phyloP scores from a whole-genome alignment of 331 rosid genomes.

The Prunus yedoensis region DNA sequence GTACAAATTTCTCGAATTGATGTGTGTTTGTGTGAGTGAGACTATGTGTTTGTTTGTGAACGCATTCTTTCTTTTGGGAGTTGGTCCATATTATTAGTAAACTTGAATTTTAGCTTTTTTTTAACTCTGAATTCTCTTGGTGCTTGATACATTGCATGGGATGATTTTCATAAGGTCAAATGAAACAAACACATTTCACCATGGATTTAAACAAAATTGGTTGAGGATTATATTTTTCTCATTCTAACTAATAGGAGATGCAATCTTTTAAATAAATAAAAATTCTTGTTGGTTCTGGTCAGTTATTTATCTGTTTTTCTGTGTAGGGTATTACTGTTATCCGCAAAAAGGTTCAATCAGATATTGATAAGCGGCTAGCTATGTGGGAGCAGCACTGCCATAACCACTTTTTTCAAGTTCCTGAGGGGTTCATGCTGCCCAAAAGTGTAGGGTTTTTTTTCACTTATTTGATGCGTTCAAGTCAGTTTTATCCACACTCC shows the following conservation, averaged over 20 bases:
- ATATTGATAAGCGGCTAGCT: conserved; percentile 53
- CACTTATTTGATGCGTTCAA: neutral
- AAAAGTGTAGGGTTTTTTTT: conserved; percentile 45
- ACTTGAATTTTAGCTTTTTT: neutral
- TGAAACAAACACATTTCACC: neutral
- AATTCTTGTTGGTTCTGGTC: neutral
- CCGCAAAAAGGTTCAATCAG: conserved; percentile 49
- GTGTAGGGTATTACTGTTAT: conserved; percentile 56
- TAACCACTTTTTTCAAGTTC: conserved; percentile 66
- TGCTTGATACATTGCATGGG: neutral
- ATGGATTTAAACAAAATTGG: neutral
- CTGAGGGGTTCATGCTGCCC: conserved; percentile 58
- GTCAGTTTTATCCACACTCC: neutral
- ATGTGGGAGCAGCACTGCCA: conserved; percentile 81
- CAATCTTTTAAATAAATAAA: neutral
- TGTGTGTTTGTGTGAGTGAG: neutral
- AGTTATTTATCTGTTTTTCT: neutral
- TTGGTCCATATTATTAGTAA: neutral
- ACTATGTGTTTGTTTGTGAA: neutral
- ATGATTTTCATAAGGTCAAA: neutral
- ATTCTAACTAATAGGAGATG: neutral
- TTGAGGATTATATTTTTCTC: neutral
- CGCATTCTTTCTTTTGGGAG: neutral
- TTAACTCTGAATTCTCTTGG: neutral
- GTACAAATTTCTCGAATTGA: neutral